These are phyloP conservation scores for Rugiboletus extremiorientalis DNA, from an alignment of 1,284 basidiomycete species.

Conservation along the genomic window DNA sequence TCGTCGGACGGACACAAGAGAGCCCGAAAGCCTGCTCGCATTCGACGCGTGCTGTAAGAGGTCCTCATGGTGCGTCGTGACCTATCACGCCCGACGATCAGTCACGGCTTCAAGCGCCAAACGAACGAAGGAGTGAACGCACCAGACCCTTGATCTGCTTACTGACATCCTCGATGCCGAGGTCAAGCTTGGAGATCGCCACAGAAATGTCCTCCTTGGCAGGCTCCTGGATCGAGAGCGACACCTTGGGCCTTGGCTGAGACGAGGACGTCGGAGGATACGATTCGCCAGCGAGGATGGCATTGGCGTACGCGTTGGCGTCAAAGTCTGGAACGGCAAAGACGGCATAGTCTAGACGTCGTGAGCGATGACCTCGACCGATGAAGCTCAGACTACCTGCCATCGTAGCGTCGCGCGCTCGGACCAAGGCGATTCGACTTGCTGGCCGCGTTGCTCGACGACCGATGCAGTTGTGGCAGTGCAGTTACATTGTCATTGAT, in stretches of 20 bases:
- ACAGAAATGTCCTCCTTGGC: constrained; percentile 85
- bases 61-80: constrained; percentile 71
- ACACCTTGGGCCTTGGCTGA: constrained; percentile 31
- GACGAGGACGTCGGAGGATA: constrained; percentile 47
- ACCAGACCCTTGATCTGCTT: constrained; percentile 86
- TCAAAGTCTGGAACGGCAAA: constrained; percentile 76
- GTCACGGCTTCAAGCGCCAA: too few species aligned
- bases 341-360: constrained; percentile 56
- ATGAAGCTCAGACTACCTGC: constrained; percentile 18
- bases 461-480: constrained; percentile 20
- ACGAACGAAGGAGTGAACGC: constrained; percentile 27
- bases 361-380: neutral
- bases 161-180: constrained; percentile 85
- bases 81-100: constrained; percentile 38
- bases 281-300: constrained; percentile 76
- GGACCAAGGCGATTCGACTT: neutral
- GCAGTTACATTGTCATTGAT: constrained; percentile 14
- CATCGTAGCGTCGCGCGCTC: constrained; percentile 16
- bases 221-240: constrained; percentile 48
- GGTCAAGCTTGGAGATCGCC: constrained; percentile 80
- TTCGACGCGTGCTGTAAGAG: constrained; percentile 71
- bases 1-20: constrained; percentile 58
- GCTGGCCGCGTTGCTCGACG: neutral
- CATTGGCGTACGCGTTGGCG: constrained; percentile 86
- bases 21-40: constrained; percentile 62